Conservation (phyloP, 768 basidiomycete species). For the Dacryopinax spathularia region DNA sequence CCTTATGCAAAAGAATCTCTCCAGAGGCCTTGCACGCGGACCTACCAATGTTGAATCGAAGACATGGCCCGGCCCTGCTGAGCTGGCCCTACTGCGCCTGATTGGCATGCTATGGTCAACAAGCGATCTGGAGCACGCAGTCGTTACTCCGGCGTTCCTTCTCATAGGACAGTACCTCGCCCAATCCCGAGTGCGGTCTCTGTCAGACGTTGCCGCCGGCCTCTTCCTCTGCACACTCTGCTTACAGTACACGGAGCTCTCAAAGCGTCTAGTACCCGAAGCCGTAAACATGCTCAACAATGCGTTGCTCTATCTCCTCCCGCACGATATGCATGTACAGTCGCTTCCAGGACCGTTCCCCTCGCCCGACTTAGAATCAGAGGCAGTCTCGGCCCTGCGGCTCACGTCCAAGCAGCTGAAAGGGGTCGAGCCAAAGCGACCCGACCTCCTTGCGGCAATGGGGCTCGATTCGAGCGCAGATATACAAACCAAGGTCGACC, state of each 20-base stretch:
- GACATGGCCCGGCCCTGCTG: slow-evolving; percentile 80
- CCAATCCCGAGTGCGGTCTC: slow-evolving; percentile 59
- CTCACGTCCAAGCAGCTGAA: slow-evolving; percentile 29
- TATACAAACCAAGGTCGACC: slow-evolving; percentile 55
- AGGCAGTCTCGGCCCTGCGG: slow-evolving; percentile 30
- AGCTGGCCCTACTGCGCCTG: slow-evolving; percentile 66
- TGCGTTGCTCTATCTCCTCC: slow-evolving; percentile 56
- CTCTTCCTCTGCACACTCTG: slow-evolving; percentile 70
- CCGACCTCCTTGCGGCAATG: slow-evolving; percentile 37
- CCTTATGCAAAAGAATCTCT: slow-evolving; percentile 89
- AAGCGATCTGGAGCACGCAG: slow-evolving; percentile 83
- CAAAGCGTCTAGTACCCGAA: slow-evolving; percentile 82
- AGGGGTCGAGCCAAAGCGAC: slow-evolving; percentile 29
- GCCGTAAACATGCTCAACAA: slow-evolving; percentile 68
- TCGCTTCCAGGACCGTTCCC: slow-evolving; percentile 59
- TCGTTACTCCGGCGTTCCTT: slow-evolving; percentile 71
- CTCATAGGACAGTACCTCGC: slow-evolving; percentile 87
- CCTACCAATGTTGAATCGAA: slow-evolving; percentile 44
- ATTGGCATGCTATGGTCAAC: slow-evolving; percentile 82
- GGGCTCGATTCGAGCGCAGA: slow-evolving; percentile 26
- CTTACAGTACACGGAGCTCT: slow-evolving; percentile 67
- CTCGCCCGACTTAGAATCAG: slow-evolving; percentile 50
- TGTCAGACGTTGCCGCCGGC: slow-evolving; percentile 67
- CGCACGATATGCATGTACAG: slow-evolving; percentile 29
- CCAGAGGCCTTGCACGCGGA: slow-evolving; percentile 61